These are phyloP conservation scores for Colletotrichum agaves DNA, from an alignment of 2,329 filamentous ascomycete species.

Conservation along the genomic window DNA sequence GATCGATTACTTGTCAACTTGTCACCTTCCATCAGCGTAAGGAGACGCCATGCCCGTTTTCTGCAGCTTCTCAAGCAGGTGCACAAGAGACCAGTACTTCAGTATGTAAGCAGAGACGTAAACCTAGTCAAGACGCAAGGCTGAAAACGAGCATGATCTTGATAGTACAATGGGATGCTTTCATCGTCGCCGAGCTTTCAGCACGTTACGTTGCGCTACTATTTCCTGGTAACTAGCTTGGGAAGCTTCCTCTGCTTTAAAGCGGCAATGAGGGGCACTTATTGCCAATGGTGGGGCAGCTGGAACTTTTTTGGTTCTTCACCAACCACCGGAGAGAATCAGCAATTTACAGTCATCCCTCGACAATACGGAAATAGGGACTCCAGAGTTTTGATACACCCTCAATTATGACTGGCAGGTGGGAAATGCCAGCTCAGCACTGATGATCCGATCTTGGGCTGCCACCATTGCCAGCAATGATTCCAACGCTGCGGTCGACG, in stretches of 20 bases:
- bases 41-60: slow-evolving; percentile 6
- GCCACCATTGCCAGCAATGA: slow-evolving; percentile 8
- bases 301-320: slow-evolving; percentile 45
- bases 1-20: slow-evolving; percentile 14
- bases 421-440: slow-evolving; percentile 26
- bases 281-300: slow-evolving; percentile 66
- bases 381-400: slow-evolving; percentile 4
- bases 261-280: slow-evolving; percentile 73
- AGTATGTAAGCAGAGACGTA: neutral
- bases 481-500: neutral
- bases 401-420: slow-evolving; percentile 26
- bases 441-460: slow-evolving; percentile 26
- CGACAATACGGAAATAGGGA: neutral
- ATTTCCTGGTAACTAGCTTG: slow-evolving; percentile 4
- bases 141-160: slow-evolving; percentile 1
- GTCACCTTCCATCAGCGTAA: slow-evolving; percentile 9
- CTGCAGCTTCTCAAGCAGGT: neutral
- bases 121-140: slow-evolving; percentile 9
- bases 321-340: slow-evolving; percentile 34
- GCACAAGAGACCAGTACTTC: neutral
- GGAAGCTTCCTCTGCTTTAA: slow-evolving; percentile 54
- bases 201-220: neutral
- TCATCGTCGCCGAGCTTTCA: slow-evolving; percentile 30
- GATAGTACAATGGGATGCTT: slow-evolving; percentile 3
- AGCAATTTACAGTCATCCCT: slow-evolving; percentile 15